Base-by-base conservation (phyloP, 208 protist genomes). In the Trypanosomatidae sp. region DNA sequence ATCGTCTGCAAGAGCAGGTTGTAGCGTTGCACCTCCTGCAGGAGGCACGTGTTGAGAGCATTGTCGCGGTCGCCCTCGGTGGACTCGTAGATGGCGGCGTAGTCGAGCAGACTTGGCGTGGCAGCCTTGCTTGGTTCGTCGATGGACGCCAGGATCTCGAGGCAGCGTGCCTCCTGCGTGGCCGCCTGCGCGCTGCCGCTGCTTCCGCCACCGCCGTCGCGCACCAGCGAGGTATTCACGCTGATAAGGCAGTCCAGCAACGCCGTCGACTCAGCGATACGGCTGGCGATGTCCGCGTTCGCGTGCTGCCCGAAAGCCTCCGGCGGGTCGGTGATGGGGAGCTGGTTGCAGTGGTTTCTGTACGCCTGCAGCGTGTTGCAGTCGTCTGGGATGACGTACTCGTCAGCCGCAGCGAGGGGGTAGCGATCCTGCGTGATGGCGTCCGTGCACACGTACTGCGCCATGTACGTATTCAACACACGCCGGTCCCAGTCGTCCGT, bases 241-340 rank as follows among this genome's bases (percentile, higher is more conserved):
- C 83, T 86, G 43, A 99, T 90, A n/a, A 99, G 76, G 65, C 96
- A 97, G 15, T 98, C 93, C 4, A 99, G 82, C 62, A 99, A 73
- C 53, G 79, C 69, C 6, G 82, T 95, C 5, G 98, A 96, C 65
- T 99, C 93, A 44, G 96, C 74, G 62, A 99, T 99, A 53, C 98
- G 94, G 65, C 95, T 99, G 19, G 97, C 86, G 65, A 99, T 99
- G 78, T 99, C 98, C 0, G 99, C 98, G 85, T 99, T 99, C 28
- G 91, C 80, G 85, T 99, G 98, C 84, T 99, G 98, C 17, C 99
- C 99, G 82, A 99, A 99, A 17, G 98, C 98, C 81, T 98, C 97
- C 19, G 99, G 97, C 4, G 88, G 90, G 90, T 99, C 98, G 22
- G 89, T 93, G 69, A 92, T 85, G 49, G 98, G 98, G 19, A 99